Evolutionary conservation across 495 filamentous ascomycete genomes (phyloP).

Genomic region (Hypoxylon lienhwacheense): DNA sequence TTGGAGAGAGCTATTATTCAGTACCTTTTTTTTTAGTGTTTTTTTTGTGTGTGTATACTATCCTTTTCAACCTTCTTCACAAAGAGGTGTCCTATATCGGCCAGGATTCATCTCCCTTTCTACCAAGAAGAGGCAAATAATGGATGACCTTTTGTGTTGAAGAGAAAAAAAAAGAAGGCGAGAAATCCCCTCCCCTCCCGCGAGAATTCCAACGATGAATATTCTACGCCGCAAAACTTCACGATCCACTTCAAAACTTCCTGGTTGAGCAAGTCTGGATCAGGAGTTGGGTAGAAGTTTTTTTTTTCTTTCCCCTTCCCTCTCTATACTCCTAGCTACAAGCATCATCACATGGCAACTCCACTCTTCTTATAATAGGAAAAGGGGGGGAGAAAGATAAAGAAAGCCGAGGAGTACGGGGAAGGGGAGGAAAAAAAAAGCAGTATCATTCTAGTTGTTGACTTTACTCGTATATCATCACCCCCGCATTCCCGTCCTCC

Average conservation of each 20-base stretch:
- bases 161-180: conserved; percentile 4
- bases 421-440: conserved; percentile 1
- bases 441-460: conserved; percentile 2
- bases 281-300: conserved; percentile 19
- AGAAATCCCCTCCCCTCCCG: too few relatives aligned
- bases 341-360: conserved; percentile 26
- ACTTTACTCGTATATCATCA: conserved; percentile 24
- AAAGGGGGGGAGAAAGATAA: conserved; percentile 1
- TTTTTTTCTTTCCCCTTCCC: too few relatives aligned
- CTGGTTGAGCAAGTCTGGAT: conserved; percentile 7
- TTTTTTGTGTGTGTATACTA: too few relatives aligned
- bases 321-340: conserved; percentile 12
- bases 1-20: conserved; percentile 11
- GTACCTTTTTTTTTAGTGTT: conserved; percentile 7
- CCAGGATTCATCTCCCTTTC: neutral
- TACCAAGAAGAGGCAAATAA: conserved; percentile 11
- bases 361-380: conserved; percentile 9
- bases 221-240: conserved; percentile 1
- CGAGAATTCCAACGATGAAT: neutral
- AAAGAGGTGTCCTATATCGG: conserved; percentile 10
- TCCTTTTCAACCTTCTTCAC: conserved; percentile 10
- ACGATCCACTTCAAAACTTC: conserved; percentile 1
- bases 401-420: neutral
- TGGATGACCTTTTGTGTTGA: neutral
- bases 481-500: conserved; percentile 26